Evolutionary conservation across 352 stramenopile species (phyloP).

Genomic region (Globisporangium parvum): DNA sequence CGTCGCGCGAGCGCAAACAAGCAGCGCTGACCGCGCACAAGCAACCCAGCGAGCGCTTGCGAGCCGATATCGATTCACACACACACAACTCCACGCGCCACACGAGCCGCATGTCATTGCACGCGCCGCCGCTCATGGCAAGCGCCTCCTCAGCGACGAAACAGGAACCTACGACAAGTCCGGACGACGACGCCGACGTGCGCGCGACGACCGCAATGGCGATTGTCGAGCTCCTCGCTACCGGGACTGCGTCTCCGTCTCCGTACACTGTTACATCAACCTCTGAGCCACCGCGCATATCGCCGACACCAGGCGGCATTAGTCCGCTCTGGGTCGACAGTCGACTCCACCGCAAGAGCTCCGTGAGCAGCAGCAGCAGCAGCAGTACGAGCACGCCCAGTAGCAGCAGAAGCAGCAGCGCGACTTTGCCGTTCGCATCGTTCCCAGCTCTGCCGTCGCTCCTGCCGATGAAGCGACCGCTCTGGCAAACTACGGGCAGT

Average conservation of each 20-base stretch:
- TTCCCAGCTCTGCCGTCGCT: slow-evolving; percentile 5
- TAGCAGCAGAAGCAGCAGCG: neutral
- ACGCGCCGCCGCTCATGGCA: neutral
- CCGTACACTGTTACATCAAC: neutral
- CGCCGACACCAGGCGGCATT: neutral
- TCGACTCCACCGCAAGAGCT: neutral
- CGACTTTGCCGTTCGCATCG: neutral
- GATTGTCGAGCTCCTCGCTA: slow-evolving; percentile 12
- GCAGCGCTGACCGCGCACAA: too few species aligned
- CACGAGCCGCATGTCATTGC: neutral
- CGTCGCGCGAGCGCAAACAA: too few species aligned
- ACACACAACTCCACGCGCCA: neutral
- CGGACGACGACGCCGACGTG: slow-evolving; percentile 11
- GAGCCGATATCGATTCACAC: too few species aligned
- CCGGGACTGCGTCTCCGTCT: neutral
- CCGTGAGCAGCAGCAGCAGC: neutral
- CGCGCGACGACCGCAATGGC: slow-evolving; percentile 11
- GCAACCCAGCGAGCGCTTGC: too few species aligned
- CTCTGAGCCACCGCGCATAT: too few species aligned
- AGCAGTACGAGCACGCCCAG: neutral
- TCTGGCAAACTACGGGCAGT: neutral
- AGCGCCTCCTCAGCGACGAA: neutral
- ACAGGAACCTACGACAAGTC: neutral
- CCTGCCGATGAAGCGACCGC: slow-evolving; percentile 10
- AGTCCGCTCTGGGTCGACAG: slow-evolving; percentile 1